A percentile compares a stretch with the other conserved stretches of the same genome.
phyloP scores from a whole-genome alignment of 345 rosid species.

The Populus simonii region DNA sequence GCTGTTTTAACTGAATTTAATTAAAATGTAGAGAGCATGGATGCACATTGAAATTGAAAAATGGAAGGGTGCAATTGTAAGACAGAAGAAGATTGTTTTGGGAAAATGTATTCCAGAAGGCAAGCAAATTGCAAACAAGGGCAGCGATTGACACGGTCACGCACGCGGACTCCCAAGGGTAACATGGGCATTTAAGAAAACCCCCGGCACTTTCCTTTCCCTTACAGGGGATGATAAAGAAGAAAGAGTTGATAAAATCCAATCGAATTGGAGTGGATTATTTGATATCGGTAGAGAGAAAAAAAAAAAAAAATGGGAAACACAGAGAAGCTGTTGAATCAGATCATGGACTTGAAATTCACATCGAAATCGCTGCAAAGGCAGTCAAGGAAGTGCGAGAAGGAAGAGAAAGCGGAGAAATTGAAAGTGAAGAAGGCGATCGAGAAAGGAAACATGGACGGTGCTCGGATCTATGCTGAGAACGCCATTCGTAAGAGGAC shows the following conservation, averaged over 20 bases:
- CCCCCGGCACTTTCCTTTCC: background rate
- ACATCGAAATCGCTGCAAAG: conserved; percentile 89
- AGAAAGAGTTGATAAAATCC: background rate
- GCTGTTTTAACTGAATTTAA: no score
- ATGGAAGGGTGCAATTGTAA: no score
- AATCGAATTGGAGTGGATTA: no score
- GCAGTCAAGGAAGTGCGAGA: conserved; percentile 93
- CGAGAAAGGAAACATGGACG: conserved; percentile 98
- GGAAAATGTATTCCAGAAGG: background rate
- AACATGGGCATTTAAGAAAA: background rate
- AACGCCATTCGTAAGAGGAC: conserved; percentile 88
- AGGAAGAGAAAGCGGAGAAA: conserved; percentile 96
- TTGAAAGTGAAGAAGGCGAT: conserved; percentile 95
- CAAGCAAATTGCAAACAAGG: background rate
- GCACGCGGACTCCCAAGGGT: background rate
- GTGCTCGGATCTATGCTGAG: conserved; percentile 97
- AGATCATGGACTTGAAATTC: conserved; percentile 93
- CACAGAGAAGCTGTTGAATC: conserved; percentile 88
- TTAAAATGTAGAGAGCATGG: no score
- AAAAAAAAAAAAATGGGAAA: conserved; percentile 53
- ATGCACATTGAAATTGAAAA: no score
- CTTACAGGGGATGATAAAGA: background rate
- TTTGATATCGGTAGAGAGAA: no score
- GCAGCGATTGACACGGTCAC: background rate
- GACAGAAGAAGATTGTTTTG: no score